Percentiles rank a stretch among this genome's conserved stretches.
Evolutionary conservation across 2,329 filamentous ascomycete species (phyloP).

Genomic region (Magnaporthiopsis rhizophila): DNA sequence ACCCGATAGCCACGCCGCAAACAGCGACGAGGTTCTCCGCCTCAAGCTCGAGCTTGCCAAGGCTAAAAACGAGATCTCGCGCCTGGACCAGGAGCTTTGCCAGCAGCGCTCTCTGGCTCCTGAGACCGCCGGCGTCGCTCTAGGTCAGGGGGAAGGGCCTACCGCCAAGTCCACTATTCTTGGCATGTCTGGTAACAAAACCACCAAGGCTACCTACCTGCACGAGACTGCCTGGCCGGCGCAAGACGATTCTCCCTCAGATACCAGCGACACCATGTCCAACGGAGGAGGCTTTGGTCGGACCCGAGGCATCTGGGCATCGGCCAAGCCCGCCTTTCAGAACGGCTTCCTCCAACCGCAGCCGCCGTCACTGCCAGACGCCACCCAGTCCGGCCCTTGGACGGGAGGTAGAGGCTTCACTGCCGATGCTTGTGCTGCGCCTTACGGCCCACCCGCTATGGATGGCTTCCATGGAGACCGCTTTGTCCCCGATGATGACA

Average conservation of each 20-base stretch:
- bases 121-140: background rate
- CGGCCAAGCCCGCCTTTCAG: constrained; percentile 33
- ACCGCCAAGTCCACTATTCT: background rate
- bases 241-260: constrained; percentile 47
- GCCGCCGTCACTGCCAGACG: constrained; percentile 24
- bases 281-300: constrained; percentile 43
- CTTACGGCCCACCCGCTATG: constrained; percentile 23
- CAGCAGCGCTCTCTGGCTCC: background rate
- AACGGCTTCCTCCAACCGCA: constrained; percentile 16
- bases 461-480: constrained; percentile 39
- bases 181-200: constrained; percentile 9
- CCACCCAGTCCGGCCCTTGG: constrained; percentile 37
- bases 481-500: constrained; percentile 39
- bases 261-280: constrained; percentile 47
- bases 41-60: constrained; percentile 65
- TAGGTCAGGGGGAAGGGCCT: constrained; percentile 1
- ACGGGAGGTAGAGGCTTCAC: constrained; percentile 31
- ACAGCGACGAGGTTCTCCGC: constrained; percentile 53
- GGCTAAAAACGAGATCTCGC: constrained; percentile 61
- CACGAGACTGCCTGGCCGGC: constrained; percentile 43
- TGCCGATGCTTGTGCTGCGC: constrained; percentile 28
- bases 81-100: constrained; percentile 61
- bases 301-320: constrained; percentile 48
- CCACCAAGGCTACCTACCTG: constrained; percentile 28
- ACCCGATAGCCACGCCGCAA: constrained; percentile 31